These are phyloP conservation scores for Malassezia nana DNA, from an alignment of 1,284 basidiomycete genomes.

Conservation along the genomic window DNA sequence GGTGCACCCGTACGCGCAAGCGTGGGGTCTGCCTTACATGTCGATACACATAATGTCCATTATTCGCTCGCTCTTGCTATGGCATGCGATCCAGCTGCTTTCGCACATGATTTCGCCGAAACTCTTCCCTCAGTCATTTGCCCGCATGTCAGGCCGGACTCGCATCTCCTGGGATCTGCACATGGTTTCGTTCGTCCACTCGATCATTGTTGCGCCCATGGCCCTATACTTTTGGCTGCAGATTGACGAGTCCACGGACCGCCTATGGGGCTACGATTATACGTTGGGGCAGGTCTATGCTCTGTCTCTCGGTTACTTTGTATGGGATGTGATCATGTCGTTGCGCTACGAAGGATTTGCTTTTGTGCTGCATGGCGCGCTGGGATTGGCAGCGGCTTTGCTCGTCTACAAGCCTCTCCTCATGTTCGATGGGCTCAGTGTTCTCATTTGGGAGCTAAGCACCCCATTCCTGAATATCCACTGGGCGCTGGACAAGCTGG, in stretches of 20 bases:
- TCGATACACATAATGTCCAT: conserved; percentile 37
- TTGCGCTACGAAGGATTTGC: conserved; percentile 45
- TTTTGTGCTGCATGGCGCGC: conserved; percentile 48
- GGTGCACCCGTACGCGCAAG: conserved; percentile 29
- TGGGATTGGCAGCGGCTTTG: conserved; percentile 39
- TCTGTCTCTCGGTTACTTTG: conserved; percentile 41
- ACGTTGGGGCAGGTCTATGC: conserved; percentile 34
- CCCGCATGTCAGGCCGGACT: conserved; percentile 32
- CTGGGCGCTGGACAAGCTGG: conserved; percentile 50
- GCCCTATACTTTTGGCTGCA: conserved; percentile 30
- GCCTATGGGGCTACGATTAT: conserved; percentile 43
- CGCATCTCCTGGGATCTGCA: conserved; percentile 48
- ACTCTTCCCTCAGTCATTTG: conserved; percentile 41
- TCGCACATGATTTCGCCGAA: conserved; percentile 33
- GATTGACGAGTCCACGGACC: conserved; percentile 23
- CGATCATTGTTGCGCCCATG: conserved; percentile 31
- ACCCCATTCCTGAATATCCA: conserved; percentile 50
- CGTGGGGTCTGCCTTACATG: conserved; percentile 33
- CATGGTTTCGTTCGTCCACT: conserved; percentile 42
- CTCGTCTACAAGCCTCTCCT: conserved; percentile 48
- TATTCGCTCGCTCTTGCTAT: conserved; percentile 35
- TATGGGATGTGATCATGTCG: conserved; percentile 47
- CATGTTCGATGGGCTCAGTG: conserved; percentile 47
- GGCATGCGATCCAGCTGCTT: conserved; percentile 41
- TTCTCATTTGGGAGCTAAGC: conserved; percentile 48